A percentile compares a stretch with the other conserved stretches of the same genome.
Evolutionary conservation across 768 basidiomycete genomes (phyloP).

Genomic region (Amanita muscaria): DNA sequence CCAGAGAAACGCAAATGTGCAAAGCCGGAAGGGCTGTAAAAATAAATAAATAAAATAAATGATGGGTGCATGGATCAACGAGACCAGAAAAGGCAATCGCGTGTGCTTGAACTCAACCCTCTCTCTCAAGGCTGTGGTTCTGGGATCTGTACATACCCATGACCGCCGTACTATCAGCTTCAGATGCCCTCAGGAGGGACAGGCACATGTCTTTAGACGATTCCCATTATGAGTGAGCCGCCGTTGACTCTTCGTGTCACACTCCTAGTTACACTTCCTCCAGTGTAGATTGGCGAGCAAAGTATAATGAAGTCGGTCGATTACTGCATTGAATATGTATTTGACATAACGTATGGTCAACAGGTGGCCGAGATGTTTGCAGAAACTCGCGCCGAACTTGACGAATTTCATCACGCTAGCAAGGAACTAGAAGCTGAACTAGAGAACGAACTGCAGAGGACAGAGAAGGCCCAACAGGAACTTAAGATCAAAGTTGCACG

Average conservation of each 20-base stretch:
- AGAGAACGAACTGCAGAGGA: constrained; percentile 81
- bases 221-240: constrained; percentile 45
- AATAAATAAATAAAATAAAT: constrained; percentile 10
- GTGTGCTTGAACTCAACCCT: constrained; percentile 7
- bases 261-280: constrained; percentile 42
- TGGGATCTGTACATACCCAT: constrained; percentile 21
- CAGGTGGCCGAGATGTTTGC: constrained; percentile 73
- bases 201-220: constrained; percentile 60
- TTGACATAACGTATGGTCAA: constrained; percentile 4
- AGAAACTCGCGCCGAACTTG: constrained; percentile 78
- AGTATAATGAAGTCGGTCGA: constrained; percentile 56
- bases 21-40: constrained; percentile 62
- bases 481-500: constrained; percentile 62
- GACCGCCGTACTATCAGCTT: constrained; percentile 58
- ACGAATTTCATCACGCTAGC: constrained; percentile 80
- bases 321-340: background rate
- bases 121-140: constrained; percentile 4
- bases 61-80: constrained; percentile 12
- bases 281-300: constrained; percentile 64
- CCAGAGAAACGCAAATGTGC: constrained; percentile 82
- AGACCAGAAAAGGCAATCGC: constrained; percentile 23
- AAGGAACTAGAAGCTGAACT: constrained; percentile 92
- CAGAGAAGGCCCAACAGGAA: constrained; percentile 79
- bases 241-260: constrained; percentile 12
- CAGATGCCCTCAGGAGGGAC: constrained; percentile 51